These are phyloP conservation scores for Ceratocystis diversiconidia DNA, from an alignment of 2,329 filamentous ascomycete genomes.

Conservation along the genomic window DNA sequence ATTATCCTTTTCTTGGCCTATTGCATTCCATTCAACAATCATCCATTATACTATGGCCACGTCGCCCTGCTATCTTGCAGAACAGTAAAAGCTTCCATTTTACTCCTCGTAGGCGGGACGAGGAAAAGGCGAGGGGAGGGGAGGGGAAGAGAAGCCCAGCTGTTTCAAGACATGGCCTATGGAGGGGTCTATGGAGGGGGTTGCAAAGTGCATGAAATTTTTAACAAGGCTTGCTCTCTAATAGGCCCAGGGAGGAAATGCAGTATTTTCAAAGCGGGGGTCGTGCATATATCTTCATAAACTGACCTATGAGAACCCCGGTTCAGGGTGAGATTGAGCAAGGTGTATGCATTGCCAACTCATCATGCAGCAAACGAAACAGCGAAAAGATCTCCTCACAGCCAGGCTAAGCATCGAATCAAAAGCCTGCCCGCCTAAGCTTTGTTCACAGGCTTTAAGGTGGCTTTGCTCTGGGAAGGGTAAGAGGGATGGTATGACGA, in stretches of 20 bases:
- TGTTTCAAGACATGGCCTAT: conserved; percentile 6
- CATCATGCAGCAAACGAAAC: conserved; percentile 18
- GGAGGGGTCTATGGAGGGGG: conserved; percentile 5
- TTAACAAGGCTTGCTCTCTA: conserved; percentile 15
- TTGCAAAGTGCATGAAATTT: conserved; percentile 9
- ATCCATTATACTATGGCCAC: background rate
- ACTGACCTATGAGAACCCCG: conserved; percentile 17
- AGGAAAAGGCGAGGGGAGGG: too few relatives aligned
- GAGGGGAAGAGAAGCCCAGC: background rate
- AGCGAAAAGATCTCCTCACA: conserved; percentile 1
- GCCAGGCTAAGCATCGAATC: conserved; percentile 9
- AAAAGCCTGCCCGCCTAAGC: conserved; percentile 13
- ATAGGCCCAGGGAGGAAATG: conserved; percentile 13
- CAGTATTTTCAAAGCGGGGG: conserved; percentile 13
- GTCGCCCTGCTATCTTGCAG: background rate
- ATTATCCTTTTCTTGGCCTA: background rate
- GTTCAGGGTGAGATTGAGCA: conserved; percentile 16
- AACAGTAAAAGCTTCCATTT: background rate
- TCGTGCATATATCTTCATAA: conserved; percentile 8
- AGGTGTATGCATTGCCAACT: conserved; percentile 18
- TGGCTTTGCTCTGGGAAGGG: background rate
- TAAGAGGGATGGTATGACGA: background rate
- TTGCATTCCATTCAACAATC: background rate
- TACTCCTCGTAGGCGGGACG: background rate
- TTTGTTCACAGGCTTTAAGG: background rate